Percentiles rank a stretch among this genome's conserved stretches.
Conservation (phyloP, 202 grass and related monocot species). For the Setaria viridis region DNA sequence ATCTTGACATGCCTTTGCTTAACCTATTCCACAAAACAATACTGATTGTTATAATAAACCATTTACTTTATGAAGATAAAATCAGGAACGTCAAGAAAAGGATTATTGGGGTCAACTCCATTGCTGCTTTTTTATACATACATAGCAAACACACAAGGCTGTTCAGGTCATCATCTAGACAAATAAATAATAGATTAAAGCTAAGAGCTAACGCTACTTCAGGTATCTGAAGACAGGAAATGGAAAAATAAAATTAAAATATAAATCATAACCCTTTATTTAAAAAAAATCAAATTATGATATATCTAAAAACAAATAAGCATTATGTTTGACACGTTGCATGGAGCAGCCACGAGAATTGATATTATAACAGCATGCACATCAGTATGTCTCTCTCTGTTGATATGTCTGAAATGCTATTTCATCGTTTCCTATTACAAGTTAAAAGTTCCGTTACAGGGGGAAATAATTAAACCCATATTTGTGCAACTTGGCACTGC, state of each 20-base stretch:
- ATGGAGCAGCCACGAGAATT: background rate
- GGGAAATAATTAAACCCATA: background rate
- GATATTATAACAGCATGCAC: slow-evolving; percentile 14
- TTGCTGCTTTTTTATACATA: slow-evolving; percentile 6
- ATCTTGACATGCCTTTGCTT: slow-evolving; percentile 56
- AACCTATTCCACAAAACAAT: slow-evolving; percentile 42
- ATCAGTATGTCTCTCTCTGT: background rate
- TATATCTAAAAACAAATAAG: slow-evolving; percentile 19
- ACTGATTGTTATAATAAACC: slow-evolving; percentile 39
- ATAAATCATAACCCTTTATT: slow-evolving; percentile 7
- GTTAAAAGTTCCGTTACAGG: background rate
- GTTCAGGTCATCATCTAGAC: background rate
- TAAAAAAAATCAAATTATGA: slow-evolving; percentile 29
- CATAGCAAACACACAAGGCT: background rate
- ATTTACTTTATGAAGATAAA: slow-evolving; percentile 2
- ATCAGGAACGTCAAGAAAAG: slow-evolving; percentile 21
- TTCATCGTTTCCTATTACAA: slow-evolving; percentile 10
- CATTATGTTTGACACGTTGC: background rate
- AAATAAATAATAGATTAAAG: slow-evolving; percentile 1
- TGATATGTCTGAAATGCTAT: slow-evolving; percentile 26
- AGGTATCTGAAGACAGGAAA: slow-evolving; percentile 24
- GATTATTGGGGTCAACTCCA: slow-evolving; percentile 3
- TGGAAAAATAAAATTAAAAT: slow-evolving; percentile 18
- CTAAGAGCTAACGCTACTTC: slow-evolving; percentile 19
- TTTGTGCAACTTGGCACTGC: background rate